Conservation (phyloP, 306 rosid species). For the Sophora flavescens region DNA sequence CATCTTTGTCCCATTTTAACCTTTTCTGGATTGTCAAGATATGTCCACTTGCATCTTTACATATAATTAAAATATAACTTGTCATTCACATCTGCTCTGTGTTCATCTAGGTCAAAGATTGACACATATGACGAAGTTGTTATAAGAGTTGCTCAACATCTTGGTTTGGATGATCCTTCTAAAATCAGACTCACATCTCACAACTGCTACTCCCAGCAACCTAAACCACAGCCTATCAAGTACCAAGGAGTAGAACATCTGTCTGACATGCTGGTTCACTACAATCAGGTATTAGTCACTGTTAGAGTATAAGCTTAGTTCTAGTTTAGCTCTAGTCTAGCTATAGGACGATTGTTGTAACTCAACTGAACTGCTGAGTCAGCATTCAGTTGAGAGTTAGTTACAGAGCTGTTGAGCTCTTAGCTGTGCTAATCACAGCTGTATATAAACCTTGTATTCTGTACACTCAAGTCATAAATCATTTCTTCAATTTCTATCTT, state of each 20-base stretch:
- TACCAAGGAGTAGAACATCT: constrained; percentile 78
- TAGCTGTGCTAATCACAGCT: too few species aligned
- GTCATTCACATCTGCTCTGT: constrained; percentile 14
- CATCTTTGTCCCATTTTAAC: neutral
- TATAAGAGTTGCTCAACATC: constrained; percentile 67
- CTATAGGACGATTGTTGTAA: too few species aligned
- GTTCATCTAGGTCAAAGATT: constrained; percentile 63
- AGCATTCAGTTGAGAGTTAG: too few species aligned
- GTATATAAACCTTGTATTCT: too few species aligned
- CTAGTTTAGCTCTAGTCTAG: too few species aligned
- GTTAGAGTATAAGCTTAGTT: too few species aligned
- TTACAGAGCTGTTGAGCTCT: too few species aligned
- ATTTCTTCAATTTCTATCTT: too few species aligned
- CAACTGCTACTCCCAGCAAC: constrained; percentile 90
- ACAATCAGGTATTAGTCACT: constrained; percentile 72
- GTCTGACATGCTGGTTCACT: constrained; percentile 81
- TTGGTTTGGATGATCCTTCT: constrained; percentile 79
- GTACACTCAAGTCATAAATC: too few species aligned
- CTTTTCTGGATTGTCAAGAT: neutral
- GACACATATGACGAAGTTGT: constrained; percentile 78
- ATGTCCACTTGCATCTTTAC: neutral
- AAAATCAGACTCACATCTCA: constrained; percentile 89
- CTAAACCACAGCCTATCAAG: constrained; percentile 88
- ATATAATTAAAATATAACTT: neutral
- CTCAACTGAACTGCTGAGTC: too few species aligned